These are phyloP conservation scores for Colletotrichum lentis DNA, from an alignment of 2,329 filamentous ascomycete species.

Conservation along the genomic window DNA sequence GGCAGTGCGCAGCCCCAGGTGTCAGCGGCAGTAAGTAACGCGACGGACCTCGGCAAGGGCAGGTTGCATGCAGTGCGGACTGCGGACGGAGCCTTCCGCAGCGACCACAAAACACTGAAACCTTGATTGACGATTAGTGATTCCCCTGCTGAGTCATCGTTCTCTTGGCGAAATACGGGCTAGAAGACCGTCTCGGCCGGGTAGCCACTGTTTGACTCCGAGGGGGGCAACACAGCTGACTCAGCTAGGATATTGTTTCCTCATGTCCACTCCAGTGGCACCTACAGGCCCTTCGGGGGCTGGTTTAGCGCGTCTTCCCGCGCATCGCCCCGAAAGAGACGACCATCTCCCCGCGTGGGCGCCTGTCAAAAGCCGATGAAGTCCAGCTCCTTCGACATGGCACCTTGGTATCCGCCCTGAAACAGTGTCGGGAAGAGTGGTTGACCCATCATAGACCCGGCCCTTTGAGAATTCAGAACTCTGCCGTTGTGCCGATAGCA, in stretches of 20 bases:
- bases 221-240: background rate
- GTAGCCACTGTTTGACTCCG: background rate
- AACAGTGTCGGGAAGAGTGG: background rate
- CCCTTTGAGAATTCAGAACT: background rate
- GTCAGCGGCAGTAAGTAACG: slow-evolving; percentile 3
- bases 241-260: background rate
- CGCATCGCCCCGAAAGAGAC: background rate
- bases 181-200: background rate
- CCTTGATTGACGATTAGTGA: slow-evolving; percentile 29
- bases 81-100: slow-evolving; percentile 18
- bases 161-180: background rate
- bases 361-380: background rate
- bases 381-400: background rate
- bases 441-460: background rate
- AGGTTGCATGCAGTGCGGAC: slow-evolving; percentile 19
- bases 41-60: slow-evolving; percentile 35
- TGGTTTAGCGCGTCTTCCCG: background rate
- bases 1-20: slow-evolving; percentile 22
- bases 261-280: background rate
- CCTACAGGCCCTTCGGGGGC: background rate
- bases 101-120: background rate
- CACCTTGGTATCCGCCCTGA: too few species aligned
- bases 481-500: background rate
- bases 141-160: slow-evolving; percentile 23
- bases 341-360: background rate